phyloP scores from a whole-genome alignment of 768 basidiomycete genomes.

The Solioccasus polychromus region DNA sequence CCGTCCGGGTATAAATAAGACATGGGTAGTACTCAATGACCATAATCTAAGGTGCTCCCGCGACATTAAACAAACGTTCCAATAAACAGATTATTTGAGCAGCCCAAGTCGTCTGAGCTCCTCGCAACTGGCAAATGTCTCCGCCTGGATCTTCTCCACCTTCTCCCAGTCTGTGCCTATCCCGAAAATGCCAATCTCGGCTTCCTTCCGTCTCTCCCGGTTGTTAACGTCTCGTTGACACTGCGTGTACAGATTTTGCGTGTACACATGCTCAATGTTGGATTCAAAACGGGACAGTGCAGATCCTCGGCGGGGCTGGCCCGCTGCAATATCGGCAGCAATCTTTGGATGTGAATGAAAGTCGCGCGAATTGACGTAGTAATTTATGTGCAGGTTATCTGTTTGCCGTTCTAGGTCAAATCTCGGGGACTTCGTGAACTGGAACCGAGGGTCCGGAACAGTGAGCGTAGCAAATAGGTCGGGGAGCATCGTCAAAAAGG shows the following conservation, averaged over 20 bases:
- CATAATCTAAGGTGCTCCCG: conserved; percentile 11
- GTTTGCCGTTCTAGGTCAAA: conserved; percentile 75
- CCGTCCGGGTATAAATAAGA: conserved; percentile 33
- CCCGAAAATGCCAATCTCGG: conserved; percentile 84
- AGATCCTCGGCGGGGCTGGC: conserved; percentile 24
- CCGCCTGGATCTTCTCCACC: conserved; percentile 67
- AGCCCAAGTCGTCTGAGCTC: conserved; percentile 65
- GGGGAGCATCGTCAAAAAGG: conserved; percentile 78
- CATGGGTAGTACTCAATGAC: conserved; percentile 10
- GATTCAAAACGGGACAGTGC: conserved; percentile 65
- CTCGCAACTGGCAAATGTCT: conserved; percentile 75
- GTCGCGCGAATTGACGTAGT: conserved; percentile 80
- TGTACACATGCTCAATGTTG: conserved; percentile 71
- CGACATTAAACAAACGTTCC: too few relatives aligned
- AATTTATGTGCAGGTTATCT: conserved; percentile 63
- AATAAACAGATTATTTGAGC: conserved; percentile 35
- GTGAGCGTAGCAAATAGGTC: conserved; percentile 64
- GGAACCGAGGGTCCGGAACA: conserved; percentile 76
- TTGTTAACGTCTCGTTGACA: conserved; percentile 70
- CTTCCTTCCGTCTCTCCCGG: conserved; percentile 69
- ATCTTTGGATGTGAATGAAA: conserved; percentile 76
- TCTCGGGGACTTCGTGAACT: conserved; percentile 58
- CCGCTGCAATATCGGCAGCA: conserved; percentile 63
- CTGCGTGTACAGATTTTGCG: conserved; percentile 61
- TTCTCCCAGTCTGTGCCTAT: conserved; percentile 92